These are phyloP conservation scores for Astragalus membranaceus DNA, from an alignment of 306 rosid species.

Conservation along the genomic window DNA sequence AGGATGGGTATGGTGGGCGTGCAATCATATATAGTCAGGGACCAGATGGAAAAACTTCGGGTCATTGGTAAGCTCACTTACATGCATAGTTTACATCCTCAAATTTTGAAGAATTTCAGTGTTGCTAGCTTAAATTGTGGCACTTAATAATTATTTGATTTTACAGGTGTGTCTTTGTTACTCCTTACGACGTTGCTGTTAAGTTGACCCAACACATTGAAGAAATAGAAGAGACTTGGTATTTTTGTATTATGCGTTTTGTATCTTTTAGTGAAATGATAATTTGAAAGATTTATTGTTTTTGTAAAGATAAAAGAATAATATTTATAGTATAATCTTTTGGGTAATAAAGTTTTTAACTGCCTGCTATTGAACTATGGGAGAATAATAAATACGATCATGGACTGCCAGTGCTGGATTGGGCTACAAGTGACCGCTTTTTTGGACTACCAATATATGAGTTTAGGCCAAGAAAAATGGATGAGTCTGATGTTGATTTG, in stretches of 20 bases:
- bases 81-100: background rate
- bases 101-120: background rate
- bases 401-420: too few species aligned
- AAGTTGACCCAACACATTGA: slow-evolving; percentile 71
- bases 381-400: background rate
- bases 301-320: background rate
- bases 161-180: slow-evolving; percentile 83
- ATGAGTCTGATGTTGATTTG: too few species aligned
- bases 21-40: slow-evolving; percentile 59
- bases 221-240: slow-evolving; percentile 67
- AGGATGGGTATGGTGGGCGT: slow-evolving; percentile 89
- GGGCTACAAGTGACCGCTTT: too few species aligned
- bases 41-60: slow-evolving; percentile 50
- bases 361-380: background rate
- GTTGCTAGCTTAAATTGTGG: slow-evolving; percentile 38
- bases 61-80: slow-evolving; percentile 64
- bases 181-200: slow-evolving; percentile 73
- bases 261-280: slow-evolving; percentile 21
- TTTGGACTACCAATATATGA: too few species aligned
- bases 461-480: too few species aligned
- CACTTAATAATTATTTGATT: slow-evolving; percentile 18
- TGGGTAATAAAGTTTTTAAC: background rate
- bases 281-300: background rate
- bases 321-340: background rate
- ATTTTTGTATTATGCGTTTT: slow-evolving; percentile 6